These are phyloP conservation scores for Magnolia changhungtana DNA, from an alignment of 164 flowering plant species.

Conservation along the genomic window DNA sequence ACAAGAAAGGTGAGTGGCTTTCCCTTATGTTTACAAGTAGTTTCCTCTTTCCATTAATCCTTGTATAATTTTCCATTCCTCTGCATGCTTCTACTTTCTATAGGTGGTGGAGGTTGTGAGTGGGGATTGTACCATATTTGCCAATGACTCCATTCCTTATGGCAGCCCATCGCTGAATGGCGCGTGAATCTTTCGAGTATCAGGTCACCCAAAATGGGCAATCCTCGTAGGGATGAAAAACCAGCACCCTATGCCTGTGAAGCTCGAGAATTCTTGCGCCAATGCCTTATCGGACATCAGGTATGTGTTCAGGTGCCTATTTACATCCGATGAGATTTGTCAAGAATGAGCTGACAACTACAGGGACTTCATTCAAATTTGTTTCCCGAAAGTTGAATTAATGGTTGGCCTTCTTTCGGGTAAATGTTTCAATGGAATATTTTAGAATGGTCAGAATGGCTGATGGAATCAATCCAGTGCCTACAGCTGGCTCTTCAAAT, in stretches of 20 bases:
- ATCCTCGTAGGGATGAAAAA: slow-evolving; percentile 81
- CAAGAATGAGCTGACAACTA: no score
- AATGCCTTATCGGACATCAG: slow-evolving; percentile 78
- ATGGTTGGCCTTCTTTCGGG: slow-evolving; percentile 32
- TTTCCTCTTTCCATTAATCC: no score
- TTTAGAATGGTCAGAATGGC: slow-evolving; percentile 66
- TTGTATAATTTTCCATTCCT: no score
- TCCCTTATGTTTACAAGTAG: no score
- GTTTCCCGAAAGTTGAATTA: neutral
- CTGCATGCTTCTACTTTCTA: no score
- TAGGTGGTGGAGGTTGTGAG: no score
- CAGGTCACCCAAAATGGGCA: slow-evolving; percentile 89
- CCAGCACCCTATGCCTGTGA: slow-evolving; percentile 92
- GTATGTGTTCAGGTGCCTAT: slow-evolving; percentile 31
- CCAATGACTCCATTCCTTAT: no score
- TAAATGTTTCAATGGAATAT: slow-evolving; percentile 91
- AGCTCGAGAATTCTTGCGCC: slow-evolving; percentile 80
- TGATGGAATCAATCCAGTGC: slow-evolving; percentile 49
- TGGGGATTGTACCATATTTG: no score
- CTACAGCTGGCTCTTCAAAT: slow-evolving; percentile 40
- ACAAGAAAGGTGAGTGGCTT: no score
- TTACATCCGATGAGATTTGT: no score
- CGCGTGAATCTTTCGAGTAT: no score
- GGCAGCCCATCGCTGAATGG: no score
- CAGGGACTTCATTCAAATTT: neutral